Base-by-base conservation (phyloP, 768 basidiomycete genomes). In the Mycena galopus region DNA sequence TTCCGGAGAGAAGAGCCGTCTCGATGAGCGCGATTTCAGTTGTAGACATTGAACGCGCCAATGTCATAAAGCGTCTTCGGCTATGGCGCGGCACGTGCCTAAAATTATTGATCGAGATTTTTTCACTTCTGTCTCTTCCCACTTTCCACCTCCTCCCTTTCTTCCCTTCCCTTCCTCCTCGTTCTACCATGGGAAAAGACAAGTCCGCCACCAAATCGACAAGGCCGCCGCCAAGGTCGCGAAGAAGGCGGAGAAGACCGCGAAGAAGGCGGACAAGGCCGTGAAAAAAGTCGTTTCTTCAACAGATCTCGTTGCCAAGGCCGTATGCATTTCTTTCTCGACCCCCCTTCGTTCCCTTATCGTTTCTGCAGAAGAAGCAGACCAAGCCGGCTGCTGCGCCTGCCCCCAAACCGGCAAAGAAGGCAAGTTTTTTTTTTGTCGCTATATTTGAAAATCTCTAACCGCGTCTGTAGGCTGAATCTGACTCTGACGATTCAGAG, bases 1-100 rank as follows among this genome's bases (percentile, higher is more conserved):
- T 77, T 5, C 91, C 91, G 50, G 79, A 80, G n/a, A 94, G 80
- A 23, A 94, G 82, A 42, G 87, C 85, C 74, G 84, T 89, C 80
- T 94, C 89, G 68, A 92, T 78, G 55, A 78, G 61, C 39, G 37
- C 55, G 55, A 53, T 65, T 10, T 51, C 27, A 60, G 62, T 16
- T 16, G 35, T 16, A 37, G 6, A 37, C 11, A 9, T 37, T 37
- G 0, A 37, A 37, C 10, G 35, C 10, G 35, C 35, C 14, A 19
- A 16, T 19, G 19, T 44, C 19, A 37, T 37, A 37, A 19, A 44
- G 19, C 42, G 42, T 11, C 3, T 37, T 10, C 35, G 6, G 10
- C 35, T 37, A n/a, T n/a, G n/a, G n/a, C n/a, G n/a, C n/a, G n/a
- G n/a, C n/a, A n/a, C n/a, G n/a, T n/a, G n/a, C n/a, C n/a, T n/a